Evolutionary conservation across 1,139 yeast genomes (phyloP), one percentile per base, ranked within the genome.

Genomic region (Meyerozyma guilliermondii): DNA sequence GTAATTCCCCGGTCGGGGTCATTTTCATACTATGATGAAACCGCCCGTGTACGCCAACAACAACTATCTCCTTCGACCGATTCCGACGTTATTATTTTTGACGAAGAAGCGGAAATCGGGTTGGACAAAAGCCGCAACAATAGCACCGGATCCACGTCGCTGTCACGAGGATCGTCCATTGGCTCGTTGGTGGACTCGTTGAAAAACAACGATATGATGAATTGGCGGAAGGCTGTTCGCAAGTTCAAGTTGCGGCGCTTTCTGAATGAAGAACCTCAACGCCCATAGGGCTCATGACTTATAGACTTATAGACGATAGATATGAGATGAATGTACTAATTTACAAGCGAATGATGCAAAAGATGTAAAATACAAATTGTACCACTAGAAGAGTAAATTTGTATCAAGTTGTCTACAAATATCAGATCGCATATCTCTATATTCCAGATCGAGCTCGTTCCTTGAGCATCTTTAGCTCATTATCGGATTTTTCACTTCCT

Each of bases 401-500:
- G n/a, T n/a, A n/a, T n/a, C n/a, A n/a, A n/a, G n/a, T n/a, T n/a
- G n/a, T n/a, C n/a, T n/a, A n/a, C n/a, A n/a, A n/a, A n/a, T n/a
- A n/a, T n/a, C n/a, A n/a, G n/a, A n/a, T n/a, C 22, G 22, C 22
- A 20, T n/a, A 26, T 26, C 3, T 5, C 28, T 20, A 33, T 7
- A 33, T 33, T 8, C 36, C 36, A 45, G 49, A 41, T 46, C 50
- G 57, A 6, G 71, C 71, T 40, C 58, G 55, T 48, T 71, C 72
- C 42, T 65, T 64, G 40, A 72, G 61, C 43, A 58, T 46, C 44
- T 57, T 59, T 43, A 72, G 57, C 50, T 71, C 77, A 43, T 71
- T 59, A 34, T 71, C 76, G 22, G 67, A 60, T 49, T 68, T 66
- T 41, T 70, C 71, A 43, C 65, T 63, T 2, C 77, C 75, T 56